phyloP scores from a whole-genome alignment of 148 eudicot species.

The Oxyria digyna region DNA sequence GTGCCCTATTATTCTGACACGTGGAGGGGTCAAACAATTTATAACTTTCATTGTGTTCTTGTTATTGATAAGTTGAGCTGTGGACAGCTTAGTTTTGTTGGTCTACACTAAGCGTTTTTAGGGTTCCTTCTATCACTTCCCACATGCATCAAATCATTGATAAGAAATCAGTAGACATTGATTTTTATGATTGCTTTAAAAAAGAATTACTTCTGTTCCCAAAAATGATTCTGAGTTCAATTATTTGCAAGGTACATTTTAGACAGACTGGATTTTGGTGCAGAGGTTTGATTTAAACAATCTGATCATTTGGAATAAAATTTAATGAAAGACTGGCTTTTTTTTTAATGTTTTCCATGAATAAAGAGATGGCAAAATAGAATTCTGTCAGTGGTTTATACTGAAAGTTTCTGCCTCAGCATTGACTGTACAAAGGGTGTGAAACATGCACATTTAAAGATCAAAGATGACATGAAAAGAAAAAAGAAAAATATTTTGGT shows the following conservation, averaged over 20 bases:
- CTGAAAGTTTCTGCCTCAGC: no score
- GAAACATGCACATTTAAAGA: no score
- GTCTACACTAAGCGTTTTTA: not conserved
- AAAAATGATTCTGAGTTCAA: not conserved
- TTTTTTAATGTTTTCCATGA: not conserved
- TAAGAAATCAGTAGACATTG: not conserved
- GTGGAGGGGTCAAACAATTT: slow-evolving; percentile 3
- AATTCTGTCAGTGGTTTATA: no score
- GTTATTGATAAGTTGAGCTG: slow-evolving; percentile 1
- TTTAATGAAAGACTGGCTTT: not conserved
- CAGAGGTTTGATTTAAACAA: no score
- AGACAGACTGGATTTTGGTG: slow-evolving; percentile 4
- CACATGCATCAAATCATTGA: not conserved
- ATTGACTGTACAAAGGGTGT: no score
- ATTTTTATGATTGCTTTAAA: not conserved
- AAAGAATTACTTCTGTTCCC: not conserved
- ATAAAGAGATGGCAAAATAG: not conserved
- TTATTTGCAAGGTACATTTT: slow-evolving; percentile 2
- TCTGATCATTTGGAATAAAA: no score
- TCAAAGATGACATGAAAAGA: not conserved
- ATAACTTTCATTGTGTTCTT: not conserved
- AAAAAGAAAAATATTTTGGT: not conserved
- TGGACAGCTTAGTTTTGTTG: slow-evolving; percentile 7
- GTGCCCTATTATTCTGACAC: not conserved
- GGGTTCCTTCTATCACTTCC: not conserved